A percentile compares a stretch with the other conserved stretches of the same genome.
Evolutionary conservation across 1,139 yeast species (phyloP).

Genomic region (Taiozyma sp.): DNA sequence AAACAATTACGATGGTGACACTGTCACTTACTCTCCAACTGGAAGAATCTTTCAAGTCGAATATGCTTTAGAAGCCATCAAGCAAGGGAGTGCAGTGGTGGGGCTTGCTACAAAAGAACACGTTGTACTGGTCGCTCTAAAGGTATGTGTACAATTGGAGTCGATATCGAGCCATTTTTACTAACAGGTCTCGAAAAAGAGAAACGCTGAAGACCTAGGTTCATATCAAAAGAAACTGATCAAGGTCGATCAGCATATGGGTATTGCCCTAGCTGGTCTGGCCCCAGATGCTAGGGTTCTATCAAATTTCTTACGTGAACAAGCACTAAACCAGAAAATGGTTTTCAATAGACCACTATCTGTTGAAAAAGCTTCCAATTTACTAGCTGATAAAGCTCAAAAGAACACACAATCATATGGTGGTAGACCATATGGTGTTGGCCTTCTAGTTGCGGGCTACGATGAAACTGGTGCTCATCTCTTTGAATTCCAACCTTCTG

Average conservation of each 20-base stretch:
- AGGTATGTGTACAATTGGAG: slow-evolving; percentile 28
- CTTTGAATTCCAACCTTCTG: slow-evolving; percentile 94
- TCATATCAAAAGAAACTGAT: slow-evolving; percentile 93
- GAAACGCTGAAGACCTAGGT: slow-evolving; percentile 96
- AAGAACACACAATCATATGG: slow-evolving; percentile 95
- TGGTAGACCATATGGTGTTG: slow-evolving; percentile 97
- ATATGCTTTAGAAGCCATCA: slow-evolving; percentile 95
- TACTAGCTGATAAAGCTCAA: slow-evolving; percentile 96
- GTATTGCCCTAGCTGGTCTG: slow-evolving; percentile 92
- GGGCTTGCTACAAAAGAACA: slow-evolving; percentile 84
- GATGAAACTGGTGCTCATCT: slow-evolving; percentile 95
- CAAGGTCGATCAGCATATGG: slow-evolving; percentile 89
- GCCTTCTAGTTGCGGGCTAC: slow-evolving; percentile 83
- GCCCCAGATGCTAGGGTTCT: slow-evolving; percentile 97
- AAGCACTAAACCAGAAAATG: slow-evolving; percentile 84
- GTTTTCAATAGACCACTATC: slow-evolving; percentile 87
- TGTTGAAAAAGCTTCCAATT: slow-evolving; percentile 75
- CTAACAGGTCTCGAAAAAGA: slow-evolving; percentile 25
- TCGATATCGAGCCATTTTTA: background rate
- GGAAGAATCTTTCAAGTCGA: slow-evolving; percentile 95
- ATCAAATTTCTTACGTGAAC: slow-evolving; percentile 84
- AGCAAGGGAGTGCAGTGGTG: slow-evolving; percentile 97
- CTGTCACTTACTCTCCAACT: slow-evolving; percentile 96
- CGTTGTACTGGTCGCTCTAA: slow-evolving; percentile 89
- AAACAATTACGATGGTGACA: slow-evolving; percentile 97